Conservation (phyloP, 495 filamentous ascomycete species). For the Penicillium goetzii region DNA sequence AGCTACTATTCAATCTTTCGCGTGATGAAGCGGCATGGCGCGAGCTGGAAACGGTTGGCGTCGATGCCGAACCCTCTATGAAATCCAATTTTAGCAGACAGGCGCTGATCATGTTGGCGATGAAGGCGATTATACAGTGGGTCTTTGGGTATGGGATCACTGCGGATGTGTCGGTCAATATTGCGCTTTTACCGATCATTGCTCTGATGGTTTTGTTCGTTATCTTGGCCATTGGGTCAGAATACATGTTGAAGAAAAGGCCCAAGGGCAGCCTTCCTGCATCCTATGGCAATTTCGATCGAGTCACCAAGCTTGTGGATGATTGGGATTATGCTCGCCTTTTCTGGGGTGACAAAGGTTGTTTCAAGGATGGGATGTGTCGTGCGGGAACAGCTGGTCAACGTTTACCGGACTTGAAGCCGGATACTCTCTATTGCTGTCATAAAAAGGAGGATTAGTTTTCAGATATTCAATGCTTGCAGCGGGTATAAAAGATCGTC, state of each 20-base stretch:
- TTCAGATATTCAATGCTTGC: background rate
- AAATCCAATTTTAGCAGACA: constrained; percentile 9
- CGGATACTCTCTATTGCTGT: constrained; percentile 2
- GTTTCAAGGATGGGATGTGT: background rate
- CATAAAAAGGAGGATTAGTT: background rate
- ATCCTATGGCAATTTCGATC: constrained; percentile 5
- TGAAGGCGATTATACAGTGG: constrained; percentile 15
- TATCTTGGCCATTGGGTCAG: constrained; percentile 2
- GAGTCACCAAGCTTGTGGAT: constrained; percentile 7
- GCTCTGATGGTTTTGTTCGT: constrained; percentile 8
- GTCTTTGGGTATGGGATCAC: constrained; percentile 13
- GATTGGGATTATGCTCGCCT: constrained; percentile 9
- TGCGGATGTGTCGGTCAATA: constrained; percentile 10
- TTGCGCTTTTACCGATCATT: constrained; percentile 11
- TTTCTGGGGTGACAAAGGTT: constrained; percentile 15
- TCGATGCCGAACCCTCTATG: background rate
- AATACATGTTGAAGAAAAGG: constrained; percentile 11
- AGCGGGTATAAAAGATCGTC: background rate
- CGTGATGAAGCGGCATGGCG: constrained; percentile 16
- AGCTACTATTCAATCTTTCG: constrained; percentile 15
- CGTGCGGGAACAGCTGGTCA: constrained; percentile 10
- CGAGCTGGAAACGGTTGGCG: constrained; percentile 2
- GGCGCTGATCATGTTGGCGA: background rate
- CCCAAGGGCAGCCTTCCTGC: constrained; percentile 9
- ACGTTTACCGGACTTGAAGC: constrained; percentile 6